These are phyloP conservation scores for Pythium volutum DNA, from an alignment of 352 stramenopile genomes.

Conservation along the genomic window DNA sequence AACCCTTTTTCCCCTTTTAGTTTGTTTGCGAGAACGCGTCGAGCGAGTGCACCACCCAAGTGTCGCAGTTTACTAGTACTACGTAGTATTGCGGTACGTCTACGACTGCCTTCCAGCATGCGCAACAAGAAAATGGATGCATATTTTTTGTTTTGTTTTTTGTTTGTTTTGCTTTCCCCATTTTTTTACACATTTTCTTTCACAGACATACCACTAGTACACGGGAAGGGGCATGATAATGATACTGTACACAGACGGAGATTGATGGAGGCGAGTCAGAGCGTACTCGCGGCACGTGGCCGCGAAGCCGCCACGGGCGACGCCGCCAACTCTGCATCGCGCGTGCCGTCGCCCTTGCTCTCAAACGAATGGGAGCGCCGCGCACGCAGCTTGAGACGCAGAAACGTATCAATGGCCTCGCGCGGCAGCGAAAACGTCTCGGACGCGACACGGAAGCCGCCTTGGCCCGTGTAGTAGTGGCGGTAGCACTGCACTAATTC, in stretches of 20 bases:
- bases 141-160: background rate
- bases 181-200: background rate
- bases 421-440: slow-evolving; percentile 47
- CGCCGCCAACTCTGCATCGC: slow-evolving; percentile 29
- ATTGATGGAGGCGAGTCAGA: no score
- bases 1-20: no score
- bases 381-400: slow-evolving; percentile 48
- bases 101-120: background rate
- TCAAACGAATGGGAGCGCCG: slow-evolving; percentile 27
- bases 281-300: slow-evolving; percentile 21
- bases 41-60: background rate
- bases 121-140: background rate
- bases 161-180: background rate
- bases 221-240: no score
- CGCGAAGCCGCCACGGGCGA: slow-evolving; percentile 12
- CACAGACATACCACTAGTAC: no score
- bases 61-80: no score
- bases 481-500: slow-evolving; percentile 66
- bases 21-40: background rate
- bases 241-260: background rate
- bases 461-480: slow-evolving; percentile 52
- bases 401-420: slow-evolving; percentile 51
- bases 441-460: slow-evolving; percentile 37
- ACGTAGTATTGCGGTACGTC: no score
- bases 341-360: slow-evolving; percentile 52